Base-by-base conservation (phyloP, 2,329 filamentous ascomycete genomes). In the Xylogone sp. region DNA sequence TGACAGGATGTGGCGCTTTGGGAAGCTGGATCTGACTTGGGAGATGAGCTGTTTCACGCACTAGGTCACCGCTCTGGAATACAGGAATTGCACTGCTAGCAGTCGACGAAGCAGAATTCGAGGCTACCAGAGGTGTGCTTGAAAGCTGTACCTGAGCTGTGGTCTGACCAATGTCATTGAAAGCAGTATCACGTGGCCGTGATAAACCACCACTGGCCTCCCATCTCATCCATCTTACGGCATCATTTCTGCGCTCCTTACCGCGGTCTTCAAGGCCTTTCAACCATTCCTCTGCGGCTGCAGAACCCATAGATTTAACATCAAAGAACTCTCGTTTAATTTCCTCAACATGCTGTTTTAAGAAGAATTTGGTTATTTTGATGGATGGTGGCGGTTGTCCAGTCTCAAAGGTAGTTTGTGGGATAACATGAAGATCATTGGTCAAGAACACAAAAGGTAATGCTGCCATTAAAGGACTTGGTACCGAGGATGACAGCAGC, bases 221-320 rank as follows among this genome's bases (percentile, higher is more conserved):
- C 82, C 87, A 93, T 61, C 83, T 86, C 64, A 91, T 88, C 85
- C 88, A 93, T 46, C 86, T 81, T 22, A 81, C 76, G 24, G 81
- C 77, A 63, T 88, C 83, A 10, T 73, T 75, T 59, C 83, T 78
- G 46, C 75, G 70, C 53, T 82, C 75, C 59, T 80, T 81, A 9
- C 87, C 86, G 52, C 81, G 77, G 22, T 71, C 72, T 43, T 83
- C 79, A 3, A 94, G 76, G 9, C 88, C 88, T 68, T 92, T 92
- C 24, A 84, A 74, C 88, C 89, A 94, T 66, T 92, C 88, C 59
- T 90, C 86, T 3, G 80, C 78, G 10, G 85, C 81, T 42, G 84
- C 84, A 43, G 76, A 61, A n/a, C 88, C 87, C 58, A 89, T 76
- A n/a, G 73, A 69, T 59, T 82, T 81, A 49, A 84, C 87, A 4